Percentiles rank a stretch among this genome's conserved stretches.
Evolutionary conservation across 495 filamentous ascomycete species (phyloP).

Genomic region (Delitschia confertaspora): DNA sequence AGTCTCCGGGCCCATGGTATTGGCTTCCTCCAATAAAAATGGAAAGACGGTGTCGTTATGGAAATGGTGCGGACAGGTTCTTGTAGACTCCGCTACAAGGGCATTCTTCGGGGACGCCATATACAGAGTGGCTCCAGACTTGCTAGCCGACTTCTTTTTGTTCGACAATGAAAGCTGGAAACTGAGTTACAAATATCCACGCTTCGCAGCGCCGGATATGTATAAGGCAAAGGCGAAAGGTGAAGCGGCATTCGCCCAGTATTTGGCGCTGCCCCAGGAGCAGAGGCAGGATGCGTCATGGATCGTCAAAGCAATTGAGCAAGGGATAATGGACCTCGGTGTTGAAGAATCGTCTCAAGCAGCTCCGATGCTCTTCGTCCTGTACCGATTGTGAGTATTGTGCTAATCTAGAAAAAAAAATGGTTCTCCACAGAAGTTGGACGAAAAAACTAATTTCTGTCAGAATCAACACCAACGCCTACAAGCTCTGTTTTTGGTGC

Average conservation of each 20-base stretch:
- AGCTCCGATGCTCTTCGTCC: no score
- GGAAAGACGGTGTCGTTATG: background rate
- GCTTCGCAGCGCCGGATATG: background rate
- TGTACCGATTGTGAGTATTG: background rate
- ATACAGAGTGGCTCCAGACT: background rate
- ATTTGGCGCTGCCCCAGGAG: background rate
- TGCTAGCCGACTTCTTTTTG: background rate
- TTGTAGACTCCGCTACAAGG: background rate
- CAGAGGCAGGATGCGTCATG: background rate
- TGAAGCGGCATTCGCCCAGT: background rate
- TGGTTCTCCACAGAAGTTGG: background rate
- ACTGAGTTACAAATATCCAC: background rate
- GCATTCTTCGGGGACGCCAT: slow-evolving; percentile 8
- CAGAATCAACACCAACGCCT: slow-evolving; percentile 30
- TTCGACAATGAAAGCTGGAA: slow-evolving; percentile 14
- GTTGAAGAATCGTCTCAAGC: no score
- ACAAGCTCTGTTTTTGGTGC: slow-evolving; percentile 31
- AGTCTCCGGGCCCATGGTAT: background rate
- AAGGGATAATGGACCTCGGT: background rate
- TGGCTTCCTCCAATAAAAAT: no score
- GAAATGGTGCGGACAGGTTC: slow-evolving; percentile 1
- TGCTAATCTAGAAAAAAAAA: background rate
- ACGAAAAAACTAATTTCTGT: background rate
- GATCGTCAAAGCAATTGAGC: background rate
- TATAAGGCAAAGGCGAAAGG: background rate